These are phyloP conservation scores for Boletus huronensis DNA, from an alignment of 768 basidiomycete species.

Conservation along the genomic window DNA sequence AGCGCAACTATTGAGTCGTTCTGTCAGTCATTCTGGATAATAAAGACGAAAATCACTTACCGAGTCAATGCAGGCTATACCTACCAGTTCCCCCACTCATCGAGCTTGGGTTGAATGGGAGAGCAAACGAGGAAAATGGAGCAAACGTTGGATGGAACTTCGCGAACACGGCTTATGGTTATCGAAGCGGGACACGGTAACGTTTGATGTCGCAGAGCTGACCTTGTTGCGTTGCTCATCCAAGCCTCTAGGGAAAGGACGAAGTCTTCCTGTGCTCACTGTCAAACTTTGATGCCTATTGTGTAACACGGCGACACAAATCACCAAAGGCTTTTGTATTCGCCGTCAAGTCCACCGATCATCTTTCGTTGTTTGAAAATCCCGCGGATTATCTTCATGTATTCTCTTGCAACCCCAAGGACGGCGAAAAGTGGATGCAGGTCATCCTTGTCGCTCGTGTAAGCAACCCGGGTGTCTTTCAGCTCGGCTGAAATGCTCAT, in stretches of 20 bases:
- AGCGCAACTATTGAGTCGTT: conserved; percentile 53
- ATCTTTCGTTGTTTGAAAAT: conserved; percentile 82
- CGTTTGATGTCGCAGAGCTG: conserved; percentile 19
- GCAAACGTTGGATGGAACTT: conserved; percentile 84
- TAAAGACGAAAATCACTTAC: conserved; percentile 42
- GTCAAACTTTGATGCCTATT: conserved; percentile 86
- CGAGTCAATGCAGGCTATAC: conserved; percentile 44
- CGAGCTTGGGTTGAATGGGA: conserved; percentile 84
- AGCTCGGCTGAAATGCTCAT: conserved; percentile 6
- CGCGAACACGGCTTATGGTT: conserved; percentile 84
- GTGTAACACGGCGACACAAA: conserved; percentile 70
- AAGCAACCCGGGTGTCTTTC: conserved; percentile 25
- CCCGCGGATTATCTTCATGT: conserved; percentile 83
- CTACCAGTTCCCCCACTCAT: conserved; percentile 40
- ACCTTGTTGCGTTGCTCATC: conserved; percentile 4
- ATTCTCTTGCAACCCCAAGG: conserved; percentile 73
- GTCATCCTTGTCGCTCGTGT: conserved; percentile 80
- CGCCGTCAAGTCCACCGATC: conserved; percentile 86
- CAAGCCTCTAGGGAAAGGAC: conserved; percentile 68
- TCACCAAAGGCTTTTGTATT: conserved; percentile 85
- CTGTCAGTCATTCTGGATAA: conserved; percentile 40
- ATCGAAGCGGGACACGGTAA: conserved; percentile 84
- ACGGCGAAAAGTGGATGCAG: conserved; percentile 77
- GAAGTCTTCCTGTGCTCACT: conserved; percentile 77
- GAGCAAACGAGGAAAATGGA: conserved; percentile 92